Conservation (phyloP, 345 rosid species). For the Triadica sebifera region DNA sequence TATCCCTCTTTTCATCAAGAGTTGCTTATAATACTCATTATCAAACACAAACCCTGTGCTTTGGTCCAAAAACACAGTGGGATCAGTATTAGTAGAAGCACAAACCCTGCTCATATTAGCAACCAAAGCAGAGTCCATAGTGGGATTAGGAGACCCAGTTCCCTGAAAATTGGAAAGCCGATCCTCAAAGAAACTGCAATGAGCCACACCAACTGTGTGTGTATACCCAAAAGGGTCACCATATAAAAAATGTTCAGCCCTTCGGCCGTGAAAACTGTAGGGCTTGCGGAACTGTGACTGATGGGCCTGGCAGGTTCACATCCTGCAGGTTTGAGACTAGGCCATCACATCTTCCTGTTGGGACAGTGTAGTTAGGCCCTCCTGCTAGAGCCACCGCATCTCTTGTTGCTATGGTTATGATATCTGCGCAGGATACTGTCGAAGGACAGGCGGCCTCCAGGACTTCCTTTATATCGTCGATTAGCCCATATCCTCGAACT, state of each 20-base stretch:
- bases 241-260: slow-evolving; percentile 50
- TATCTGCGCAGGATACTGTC: slow-evolving; percentile 74
- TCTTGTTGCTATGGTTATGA: slow-evolving; percentile 56
- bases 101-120: slow-evolving; percentile 44
- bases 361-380: slow-evolving; percentile 49
- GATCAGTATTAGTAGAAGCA: slow-evolving; percentile 28
- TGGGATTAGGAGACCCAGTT: slow-evolving; percentile 43
- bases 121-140: slow-evolving; percentile 49
- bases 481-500: slow-evolving; percentile 56
- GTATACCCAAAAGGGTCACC: slow-evolving; percentile 76
- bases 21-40: slow-evolving; percentile 45
- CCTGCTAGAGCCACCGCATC: slow-evolving; percentile 56
- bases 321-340: slow-evolving; percentile 38
- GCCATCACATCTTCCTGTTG: slow-evolving; percentile 68
- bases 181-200: slow-evolving; percentile 55
- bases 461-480: slow-evolving; percentile 54
- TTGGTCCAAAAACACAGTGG: slow-evolving; percentile 62
- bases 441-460: slow-evolving; percentile 57
- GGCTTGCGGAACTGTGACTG: slow-evolving; percentile 38
- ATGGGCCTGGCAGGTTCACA: slow-evolving; percentile 66
- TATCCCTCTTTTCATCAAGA: slow-evolving; percentile 46
- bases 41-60: slow-evolving; percentile 47
- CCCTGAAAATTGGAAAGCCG: slow-evolving; percentile 48
- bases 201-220: slow-evolving; percentile 70
- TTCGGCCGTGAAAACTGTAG: slow-evolving; percentile 37